Evolutionary conservation across 2,329 filamentous ascomycete species (phyloP).

Genomic region (Penicillium digitatum): DNA sequence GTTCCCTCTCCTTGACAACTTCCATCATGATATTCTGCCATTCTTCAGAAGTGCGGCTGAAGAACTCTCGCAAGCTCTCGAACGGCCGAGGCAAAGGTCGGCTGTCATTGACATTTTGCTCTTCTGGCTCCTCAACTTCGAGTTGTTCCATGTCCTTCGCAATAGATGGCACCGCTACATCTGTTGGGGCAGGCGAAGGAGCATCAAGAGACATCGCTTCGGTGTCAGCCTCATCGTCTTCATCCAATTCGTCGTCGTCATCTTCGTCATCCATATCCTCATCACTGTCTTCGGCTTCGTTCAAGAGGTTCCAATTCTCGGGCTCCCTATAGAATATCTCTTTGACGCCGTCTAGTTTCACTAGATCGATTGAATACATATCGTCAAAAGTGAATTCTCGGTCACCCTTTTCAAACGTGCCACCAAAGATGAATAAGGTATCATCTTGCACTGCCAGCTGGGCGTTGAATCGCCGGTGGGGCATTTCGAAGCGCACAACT

Average conservation of each 20-base stretch:
- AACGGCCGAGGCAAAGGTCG: slow-evolving; percentile 77
- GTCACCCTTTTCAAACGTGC: slow-evolving; percentile 92
- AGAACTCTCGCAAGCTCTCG: slow-evolving; percentile 88
- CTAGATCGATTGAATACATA: slow-evolving; percentile 87
- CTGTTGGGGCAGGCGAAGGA: slow-evolving; percentile 36
- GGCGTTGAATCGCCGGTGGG: slow-evolving; percentile 86
- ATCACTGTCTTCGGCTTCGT: slow-evolving; percentile 55
- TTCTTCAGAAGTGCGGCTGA: slow-evolving; percentile 75
- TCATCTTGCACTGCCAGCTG: slow-evolving; percentile 89
- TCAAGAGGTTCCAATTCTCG: slow-evolving; percentile 72
- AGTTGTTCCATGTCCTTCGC: slow-evolving; percentile 37
- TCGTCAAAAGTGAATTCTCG: slow-evolving; percentile 95
- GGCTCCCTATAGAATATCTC: slow-evolving; percentile 83
- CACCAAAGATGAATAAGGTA: slow-evolving; percentile 87
- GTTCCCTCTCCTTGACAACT: slow-evolving; percentile 64
- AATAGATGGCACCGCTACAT: slow-evolving; percentile 36
- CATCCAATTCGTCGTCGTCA: slow-evolving; percentile 41
- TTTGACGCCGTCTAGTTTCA: slow-evolving; percentile 88
- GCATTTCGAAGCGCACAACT: slow-evolving; percentile 72
- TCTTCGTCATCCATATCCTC: slow-evolving; percentile 50
- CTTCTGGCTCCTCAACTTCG: slow-evolving; percentile 39
- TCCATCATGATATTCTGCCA: slow-evolving; percentile 89
- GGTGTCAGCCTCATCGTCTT: slow-evolving; percentile 31
- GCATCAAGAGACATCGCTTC: slow-evolving; percentile 45
- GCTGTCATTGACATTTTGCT: slow-evolving; percentile 61